Percentiles rank a stretch among this genome's conserved stretches.
phyloP scores from a whole-genome alignment of 108 stramenopile species.

The Fragilaria crotonensis region DNA sequence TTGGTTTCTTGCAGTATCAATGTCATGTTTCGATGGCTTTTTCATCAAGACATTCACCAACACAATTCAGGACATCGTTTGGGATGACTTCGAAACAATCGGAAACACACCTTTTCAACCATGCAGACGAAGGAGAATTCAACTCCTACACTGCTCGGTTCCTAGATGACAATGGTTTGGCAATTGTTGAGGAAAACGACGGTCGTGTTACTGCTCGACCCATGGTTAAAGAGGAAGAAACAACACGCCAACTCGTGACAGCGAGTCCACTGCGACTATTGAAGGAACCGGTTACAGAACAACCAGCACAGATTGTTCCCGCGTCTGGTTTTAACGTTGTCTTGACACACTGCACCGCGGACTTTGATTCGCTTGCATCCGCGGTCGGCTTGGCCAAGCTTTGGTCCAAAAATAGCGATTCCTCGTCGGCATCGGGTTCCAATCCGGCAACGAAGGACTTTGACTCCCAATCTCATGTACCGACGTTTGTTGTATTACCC shows the following conservation, averaged over 20 bases:
- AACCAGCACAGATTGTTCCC: slow-evolving; percentile 23
- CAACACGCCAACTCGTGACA: neutral
- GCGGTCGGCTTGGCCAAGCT: slow-evolving; percentile 80
- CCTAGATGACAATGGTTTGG: slow-evolving; percentile 30
- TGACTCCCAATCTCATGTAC: slow-evolving; percentile 37
- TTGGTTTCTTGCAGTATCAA: too few relatives aligned
- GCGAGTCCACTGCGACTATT: neutral
- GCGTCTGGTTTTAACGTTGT: slow-evolving; percentile 69
- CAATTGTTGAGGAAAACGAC: slow-evolving; percentile 18
- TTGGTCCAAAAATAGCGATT: slow-evolving; percentile 33
- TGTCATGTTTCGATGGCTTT: too few relatives aligned
- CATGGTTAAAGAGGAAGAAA: neutral
- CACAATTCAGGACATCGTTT: too few relatives aligned
- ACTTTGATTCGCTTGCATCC: slow-evolving; percentile 81
- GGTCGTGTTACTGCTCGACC: slow-evolving; percentile 27
- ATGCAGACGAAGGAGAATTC: neutral
- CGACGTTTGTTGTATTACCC: slow-evolving; percentile 88
- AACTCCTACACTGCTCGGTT: slow-evolving; percentile 19
- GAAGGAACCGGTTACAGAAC: slow-evolving; percentile 14
- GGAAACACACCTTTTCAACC: neutral
- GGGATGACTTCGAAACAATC: neutral
- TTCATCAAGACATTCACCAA: too few relatives aligned
- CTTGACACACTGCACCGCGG: slow-evolving; percentile 81
- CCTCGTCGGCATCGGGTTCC: neutral
- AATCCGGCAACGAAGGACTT: slow-evolving; percentile 7